Base-by-base conservation (phyloP, 768 basidiomycete genomes). In the Cystobasidium tubakii region DNA sequence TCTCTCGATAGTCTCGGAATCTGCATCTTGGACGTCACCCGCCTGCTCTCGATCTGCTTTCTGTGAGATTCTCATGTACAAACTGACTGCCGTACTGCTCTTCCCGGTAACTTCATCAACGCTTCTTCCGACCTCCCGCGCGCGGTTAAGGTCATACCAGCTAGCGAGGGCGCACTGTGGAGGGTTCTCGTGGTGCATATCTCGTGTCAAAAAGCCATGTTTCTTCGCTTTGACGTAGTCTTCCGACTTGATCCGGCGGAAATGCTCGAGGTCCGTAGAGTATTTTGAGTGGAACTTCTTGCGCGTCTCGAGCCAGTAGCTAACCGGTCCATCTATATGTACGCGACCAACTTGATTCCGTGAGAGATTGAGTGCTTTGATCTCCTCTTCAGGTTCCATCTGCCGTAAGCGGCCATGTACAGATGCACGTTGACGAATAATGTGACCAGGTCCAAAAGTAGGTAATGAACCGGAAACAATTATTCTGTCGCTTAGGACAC, bases 381-480 rank as follows among this genome's bases (percentile, higher is more conserved):
- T 83, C 62, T 90, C 87, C 17, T 81, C 78, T 76, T 88, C 86
- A 0, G 88, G 83, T 76, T 97, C 94, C 42, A 99, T 82, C 0
- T 89, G 84, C 21, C 93, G 86, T n/a, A 92, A 83, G n/a, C 88
- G 81, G 7, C 96, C 96, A 12, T 85, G 85, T 0, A 88, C 90
- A 0, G 89, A 88, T 31, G 98, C 87, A 23, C 96, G 86, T 81
- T 98, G 95, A 42, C 95, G 87, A 69, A 98, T 90, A 88, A 98
- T 96, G 43, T 84, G 83, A 64, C 85, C 50, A 34, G 72, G 43
- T 29, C 36, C 63, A 46, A 75, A 73, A 12, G 4, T n/a, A 3
- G 70, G 75, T n/a, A 75, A 15, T 1, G 43, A 34, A 1, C 72
- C 72, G 1, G 34, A 44, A 34, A 75, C 72, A n/a, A 63, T 75